Base-by-base conservation (phyloP, 768 basidiomycete genomes). In the Mrakia hoshinonis region DNA sequence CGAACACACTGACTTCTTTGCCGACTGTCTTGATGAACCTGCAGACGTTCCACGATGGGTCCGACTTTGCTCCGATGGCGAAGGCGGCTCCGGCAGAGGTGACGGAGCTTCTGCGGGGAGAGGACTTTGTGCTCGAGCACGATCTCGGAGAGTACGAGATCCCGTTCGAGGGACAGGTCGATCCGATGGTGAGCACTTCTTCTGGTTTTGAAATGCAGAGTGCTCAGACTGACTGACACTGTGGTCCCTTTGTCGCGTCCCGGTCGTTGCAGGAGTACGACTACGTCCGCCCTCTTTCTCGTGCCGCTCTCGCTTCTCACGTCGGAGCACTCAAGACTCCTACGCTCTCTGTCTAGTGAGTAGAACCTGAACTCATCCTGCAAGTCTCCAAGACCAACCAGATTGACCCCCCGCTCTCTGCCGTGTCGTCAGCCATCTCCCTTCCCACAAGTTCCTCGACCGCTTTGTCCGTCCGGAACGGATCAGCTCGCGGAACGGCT, bases 41-140 rank as follows among this genome's bases (percentile, higher is more conserved):
- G 1, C 24, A 72, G 70, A 73, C 72, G 51, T 73, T 73, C 49
- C 72, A 73, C 52, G 72, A 73, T 47, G 72, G 72, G 2, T 68
- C 67, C 9, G 72, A 73, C 61, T 73, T 73, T 22, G 72, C 67
- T 18, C 67, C 72, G 20, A 65, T 73, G 11, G 48, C 72, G 0
- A 73, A 68, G 20, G 3, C 29, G 1, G 67, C 67, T 24, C 67
- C 72, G 13, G 60, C 72, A 29, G 72, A 55, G 20, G 67, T 73
- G 22, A 55, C 49, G 22, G 72, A 73, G 52, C 67, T 73, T 4
- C 38, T 73, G 22, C 34, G 72, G 26, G 72, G 72, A 12, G 72
- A 73, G 48, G 72, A 73, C 26, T 73, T 73, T 24, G 52, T 73
- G 5, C 60, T 67, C 3, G 67, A 60, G 9, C 36, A 38, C 13